Percentiles rank a stretch among this genome's conserved stretches.
Conservation (phyloP, 1,284 basidiomycete species). For the Coniophora puteana region DNA sequence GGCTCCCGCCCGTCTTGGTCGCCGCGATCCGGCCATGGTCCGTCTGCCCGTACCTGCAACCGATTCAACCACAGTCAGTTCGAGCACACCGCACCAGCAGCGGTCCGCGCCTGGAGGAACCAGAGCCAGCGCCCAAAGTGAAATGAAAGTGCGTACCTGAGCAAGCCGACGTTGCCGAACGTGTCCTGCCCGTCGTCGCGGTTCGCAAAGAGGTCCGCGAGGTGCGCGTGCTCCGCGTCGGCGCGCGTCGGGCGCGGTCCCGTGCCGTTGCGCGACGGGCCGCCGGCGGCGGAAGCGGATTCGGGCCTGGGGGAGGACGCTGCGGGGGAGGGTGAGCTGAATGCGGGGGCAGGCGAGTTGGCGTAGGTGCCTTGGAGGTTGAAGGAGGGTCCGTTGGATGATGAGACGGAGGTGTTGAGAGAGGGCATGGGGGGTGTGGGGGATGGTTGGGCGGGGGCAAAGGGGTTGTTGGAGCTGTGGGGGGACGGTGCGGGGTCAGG, state of each 20-base stretch:
- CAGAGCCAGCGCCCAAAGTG: constrained; percentile 1
- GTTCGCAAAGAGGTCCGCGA: constrained; percentile 81
- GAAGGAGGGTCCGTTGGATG: constrained; percentile 40
- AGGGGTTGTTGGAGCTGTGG: constrained; percentile 92
- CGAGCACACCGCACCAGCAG: background rate
- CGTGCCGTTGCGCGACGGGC: constrained; percentile 18
- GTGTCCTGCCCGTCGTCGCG: constrained; percentile 90
- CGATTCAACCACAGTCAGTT: constrained; percentile 6
- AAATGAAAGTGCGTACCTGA: constrained; percentile 49
- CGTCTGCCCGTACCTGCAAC: constrained; percentile 58
- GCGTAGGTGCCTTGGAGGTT: constrained; percentile 65
- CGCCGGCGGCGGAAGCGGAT: constrained; percentile 22
- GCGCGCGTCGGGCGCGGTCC: constrained; percentile 31
- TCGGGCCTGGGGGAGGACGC: constrained; percentile 34
- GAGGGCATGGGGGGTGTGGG: constrained; percentile 34
- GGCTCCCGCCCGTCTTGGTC: constrained; percentile 57
- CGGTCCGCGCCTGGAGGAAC: background rate
- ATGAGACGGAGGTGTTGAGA: constrained; percentile 31
- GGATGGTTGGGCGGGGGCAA: constrained; percentile 55
- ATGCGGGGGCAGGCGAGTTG: constrained; percentile 30
- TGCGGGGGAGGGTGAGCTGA: constrained; percentile 31
- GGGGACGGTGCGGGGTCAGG: constrained; percentile 1
- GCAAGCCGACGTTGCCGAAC: constrained; percentile 83
- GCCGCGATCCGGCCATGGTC: constrained; percentile 53
- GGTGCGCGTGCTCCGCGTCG: constrained; percentile 66